A percentile compares a stretch with the other conserved stretches of the same genome.
Conservation (phyloP, 495 filamentous ascomycete genomes). For the Tuber melanosporum region DNA sequence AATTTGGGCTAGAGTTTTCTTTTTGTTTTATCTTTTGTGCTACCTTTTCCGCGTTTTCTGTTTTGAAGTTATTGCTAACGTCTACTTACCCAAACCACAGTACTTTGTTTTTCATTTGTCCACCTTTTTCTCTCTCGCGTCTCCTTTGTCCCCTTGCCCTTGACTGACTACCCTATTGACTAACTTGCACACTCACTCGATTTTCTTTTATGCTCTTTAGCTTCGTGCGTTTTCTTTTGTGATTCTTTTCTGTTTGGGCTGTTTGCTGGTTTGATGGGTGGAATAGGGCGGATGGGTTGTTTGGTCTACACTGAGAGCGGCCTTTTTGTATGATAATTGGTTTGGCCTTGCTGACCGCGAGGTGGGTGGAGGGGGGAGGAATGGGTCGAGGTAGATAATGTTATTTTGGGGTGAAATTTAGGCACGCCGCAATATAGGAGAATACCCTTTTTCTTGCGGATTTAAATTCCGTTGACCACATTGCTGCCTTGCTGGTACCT, state of each 20-base stretch:
- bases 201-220: conserved; percentile 14
- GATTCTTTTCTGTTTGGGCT: background rate
- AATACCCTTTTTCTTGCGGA: background rate
- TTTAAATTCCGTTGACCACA: too few species aligned
- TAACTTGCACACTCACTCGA: conserved; percentile 1
- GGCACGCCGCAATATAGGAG: too few species aligned
- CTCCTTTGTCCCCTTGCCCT: background rate
- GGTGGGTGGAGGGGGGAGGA: background rate
- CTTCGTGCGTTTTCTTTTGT: conserved; percentile 2
- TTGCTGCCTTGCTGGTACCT: too few species aligned
- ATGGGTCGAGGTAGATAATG: background rate
- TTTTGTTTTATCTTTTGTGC: conserved; percentile 11
- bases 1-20: conserved; percentile 11
- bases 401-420: background rate
- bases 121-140: background rate
- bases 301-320: conserved; percentile 5
- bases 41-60: conserved; percentile 8
- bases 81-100: background rate
- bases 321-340: conserved; percentile 18
- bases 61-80: background rate
- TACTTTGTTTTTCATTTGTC: background rate
- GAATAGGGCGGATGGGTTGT: conserved; percentile 4
- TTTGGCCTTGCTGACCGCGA: conserved; percentile 8
- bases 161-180: conserved; percentile 2
- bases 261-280: conserved; percentile 3